Conservation (phyloP, 208 protist genomes). For the Leishmania aethiopica region DNA sequence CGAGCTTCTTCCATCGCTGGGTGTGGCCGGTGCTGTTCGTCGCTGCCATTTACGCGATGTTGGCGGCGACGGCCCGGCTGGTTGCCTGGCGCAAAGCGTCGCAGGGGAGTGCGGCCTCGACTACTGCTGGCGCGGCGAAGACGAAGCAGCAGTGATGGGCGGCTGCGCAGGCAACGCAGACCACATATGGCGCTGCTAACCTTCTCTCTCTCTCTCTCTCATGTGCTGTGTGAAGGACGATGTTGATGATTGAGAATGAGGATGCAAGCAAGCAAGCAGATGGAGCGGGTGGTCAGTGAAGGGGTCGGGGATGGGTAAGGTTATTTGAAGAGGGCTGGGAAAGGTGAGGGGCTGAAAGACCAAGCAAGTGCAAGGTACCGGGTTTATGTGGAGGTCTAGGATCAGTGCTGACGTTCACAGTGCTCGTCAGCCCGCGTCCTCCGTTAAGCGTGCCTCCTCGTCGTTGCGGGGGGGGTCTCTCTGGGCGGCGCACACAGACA, state of each 20-base stretch:
- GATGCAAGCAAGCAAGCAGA: not conserved
- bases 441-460: not conserved
- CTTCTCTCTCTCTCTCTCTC: conserved; percentile 3
- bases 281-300: not conserved
- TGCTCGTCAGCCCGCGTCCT: not conserved
- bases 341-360: not conserved
- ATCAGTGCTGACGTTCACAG: not conserved
- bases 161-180: not conserved
- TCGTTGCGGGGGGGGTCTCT: not conserved
- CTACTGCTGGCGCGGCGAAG: not conserved
- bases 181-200: not conserved
- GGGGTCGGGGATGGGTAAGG: not conserved
- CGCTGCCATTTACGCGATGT: conserved; percentile 34
- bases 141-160: conserved; percentile 26
- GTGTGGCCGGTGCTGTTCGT: conserved; percentile 46
- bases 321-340: not conserved
- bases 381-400: not conserved
- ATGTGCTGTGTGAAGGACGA: not conserved
- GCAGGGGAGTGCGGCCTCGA: not conserved
- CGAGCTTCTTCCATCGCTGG: conserved; percentile 43
- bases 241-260: not conserved
- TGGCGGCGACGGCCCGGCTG: conserved; percentile 22
- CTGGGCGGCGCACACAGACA: not conserved
- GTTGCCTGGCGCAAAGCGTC: conserved; percentile 12
- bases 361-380: not conserved